Evolutionary conservation across 2,329 filamentous ascomycete species (phyloP).

Genomic region (Colletotrichum orchidophilum): DNA sequence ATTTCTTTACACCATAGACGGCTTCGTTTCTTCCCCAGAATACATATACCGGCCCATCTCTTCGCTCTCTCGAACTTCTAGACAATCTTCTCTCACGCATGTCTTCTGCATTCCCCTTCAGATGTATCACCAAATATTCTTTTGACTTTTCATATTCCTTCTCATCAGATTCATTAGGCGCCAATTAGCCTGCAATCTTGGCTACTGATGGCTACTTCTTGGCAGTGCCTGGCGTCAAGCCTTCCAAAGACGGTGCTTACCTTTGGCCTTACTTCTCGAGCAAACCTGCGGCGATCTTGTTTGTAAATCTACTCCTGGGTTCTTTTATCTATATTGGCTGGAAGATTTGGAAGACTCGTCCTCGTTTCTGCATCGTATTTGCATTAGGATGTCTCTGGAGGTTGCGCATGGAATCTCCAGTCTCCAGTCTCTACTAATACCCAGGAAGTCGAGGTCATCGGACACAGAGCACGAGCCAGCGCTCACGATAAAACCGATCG

Average conservation of each 20-base stretch:
- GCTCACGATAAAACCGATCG: slow-evolving; percentile 37
- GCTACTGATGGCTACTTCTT: not conserved
- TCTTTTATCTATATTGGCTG: slow-evolving; percentile 48
- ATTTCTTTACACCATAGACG: not conserved
- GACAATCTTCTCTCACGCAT: not conserved
- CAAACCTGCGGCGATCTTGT: slow-evolving; percentile 51
- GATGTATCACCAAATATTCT: no score
- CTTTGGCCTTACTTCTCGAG: slow-evolving; percentile 50
- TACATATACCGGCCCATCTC: not conserved
- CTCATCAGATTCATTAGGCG: not conserved
- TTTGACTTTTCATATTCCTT: not conserved
- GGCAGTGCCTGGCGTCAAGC: slow-evolving; percentile 26
- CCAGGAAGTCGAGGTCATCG: slow-evolving; percentile 48
- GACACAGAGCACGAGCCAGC: slow-evolving; percentile 41
- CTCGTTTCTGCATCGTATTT: slow-evolving; percentile 56
- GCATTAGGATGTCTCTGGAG: slow-evolving; percentile 51
- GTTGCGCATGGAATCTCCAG: slow-evolving; percentile 20
- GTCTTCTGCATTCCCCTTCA: not conserved
- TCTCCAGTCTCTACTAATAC: slow-evolving; percentile 27
- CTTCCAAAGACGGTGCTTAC: slow-evolving; percentile 38
- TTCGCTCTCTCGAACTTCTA: not conserved
- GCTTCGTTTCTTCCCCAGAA: not conserved
- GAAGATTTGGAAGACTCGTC: slow-evolving; percentile 49
- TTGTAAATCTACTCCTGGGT: slow-evolving; percentile 50
- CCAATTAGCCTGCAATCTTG: not conserved